phyloP scores from a whole-genome alignment of 1,284 basidiomycete species.

The Rhodofomes roseus region DNA sequence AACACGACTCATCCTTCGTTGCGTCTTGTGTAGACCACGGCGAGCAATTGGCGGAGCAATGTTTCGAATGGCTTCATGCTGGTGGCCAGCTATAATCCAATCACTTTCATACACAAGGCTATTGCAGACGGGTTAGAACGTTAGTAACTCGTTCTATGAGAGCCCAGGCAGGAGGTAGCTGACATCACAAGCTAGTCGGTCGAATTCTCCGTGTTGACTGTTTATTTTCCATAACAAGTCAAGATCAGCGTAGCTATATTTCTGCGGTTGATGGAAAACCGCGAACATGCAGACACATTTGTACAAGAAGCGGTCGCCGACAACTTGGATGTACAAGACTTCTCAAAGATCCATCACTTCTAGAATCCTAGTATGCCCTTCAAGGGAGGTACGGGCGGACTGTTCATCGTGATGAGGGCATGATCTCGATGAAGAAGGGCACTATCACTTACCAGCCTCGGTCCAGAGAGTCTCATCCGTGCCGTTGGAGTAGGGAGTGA shows the following conservation, averaged over 20 bases:
- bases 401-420: not conserved
- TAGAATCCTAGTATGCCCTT: not conserved
- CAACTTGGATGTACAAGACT: not conserved
- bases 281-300: not conserved
- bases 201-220: too few relatives aligned
- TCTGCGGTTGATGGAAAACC: not conserved
- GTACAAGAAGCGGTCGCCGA: not conserved
- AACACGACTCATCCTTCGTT: not conserved
- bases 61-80: slow-evolving; percentile 42
- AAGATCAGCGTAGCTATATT: not conserved
- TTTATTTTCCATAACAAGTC: too few relatives aligned
- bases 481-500: slow-evolving; percentile 34
- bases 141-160: too few relatives aligned
- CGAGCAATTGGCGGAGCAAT: slow-evolving; percentile 43
- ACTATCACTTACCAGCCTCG: slow-evolving; percentile 23
- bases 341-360: not conserved
- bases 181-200: too few relatives aligned
- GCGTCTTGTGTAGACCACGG: slow-evolving; percentile 40
- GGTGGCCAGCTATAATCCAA: not conserved
- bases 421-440: not conserved
- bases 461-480: slow-evolving; percentile 35
- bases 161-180: too few relatives aligned
- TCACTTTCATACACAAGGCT: too few relatives aligned
- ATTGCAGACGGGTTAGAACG: too few relatives aligned
- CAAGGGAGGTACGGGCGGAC: not conserved